Percentiles rank a stretch among this genome's conserved stretches.
Conservation (phyloP, 1,284 basidiomycete species). For the Cutaneotrichosporon dermatis region DNA sequence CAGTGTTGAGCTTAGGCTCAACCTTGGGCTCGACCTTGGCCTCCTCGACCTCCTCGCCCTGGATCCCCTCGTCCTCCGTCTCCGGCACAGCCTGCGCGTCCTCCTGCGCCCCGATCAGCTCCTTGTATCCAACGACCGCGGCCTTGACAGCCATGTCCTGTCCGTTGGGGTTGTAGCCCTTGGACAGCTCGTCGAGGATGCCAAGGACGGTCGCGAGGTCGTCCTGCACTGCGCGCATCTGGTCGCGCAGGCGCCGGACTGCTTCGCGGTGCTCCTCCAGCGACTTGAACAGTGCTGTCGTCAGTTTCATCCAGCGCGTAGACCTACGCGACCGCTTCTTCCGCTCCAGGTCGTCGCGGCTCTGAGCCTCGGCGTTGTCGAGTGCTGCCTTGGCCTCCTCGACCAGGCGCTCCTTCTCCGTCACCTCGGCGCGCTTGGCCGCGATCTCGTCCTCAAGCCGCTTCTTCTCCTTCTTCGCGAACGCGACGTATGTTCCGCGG, state of each 20-base stretch:
- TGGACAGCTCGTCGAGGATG: constrained; percentile 73
- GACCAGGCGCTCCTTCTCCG: constrained; percentile 59
- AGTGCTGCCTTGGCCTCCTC: constrained; percentile 36
- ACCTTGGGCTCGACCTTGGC: constrained; percentile 1
- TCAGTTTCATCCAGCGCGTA: not conserved
- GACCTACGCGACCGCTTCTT: constrained; percentile 79
- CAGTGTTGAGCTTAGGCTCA: constrained; percentile 10
- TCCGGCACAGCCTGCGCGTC: constrained; percentile 3
- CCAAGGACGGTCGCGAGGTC: constrained; percentile 40
- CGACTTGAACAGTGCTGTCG: constrained; percentile 69
- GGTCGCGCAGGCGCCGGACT: constrained; percentile 67
- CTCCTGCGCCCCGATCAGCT: constrained; percentile 56
- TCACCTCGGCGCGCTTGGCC: constrained; percentile 57
- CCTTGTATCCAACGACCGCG: constrained; percentile 89
- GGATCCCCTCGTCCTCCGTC: constrained; percentile 36
- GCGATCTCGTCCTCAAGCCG: constrained; percentile 63
- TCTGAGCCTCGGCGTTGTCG: constrained; percentile 32
- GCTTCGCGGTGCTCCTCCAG: constrained; percentile 70
- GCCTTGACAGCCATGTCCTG: constrained; percentile 95
- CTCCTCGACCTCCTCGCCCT: too few species aligned
- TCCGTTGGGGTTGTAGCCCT: constrained; percentile 95
- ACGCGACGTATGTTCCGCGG: constrained; percentile 77
- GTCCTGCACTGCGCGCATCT: constrained; percentile 53
- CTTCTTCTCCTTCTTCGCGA: constrained; percentile 79
- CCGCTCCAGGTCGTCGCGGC: constrained; percentile 57